phyloP scores from a whole-genome alignment of 1,139 yeast genomes.

The Candida frijolesensis region DNA sequence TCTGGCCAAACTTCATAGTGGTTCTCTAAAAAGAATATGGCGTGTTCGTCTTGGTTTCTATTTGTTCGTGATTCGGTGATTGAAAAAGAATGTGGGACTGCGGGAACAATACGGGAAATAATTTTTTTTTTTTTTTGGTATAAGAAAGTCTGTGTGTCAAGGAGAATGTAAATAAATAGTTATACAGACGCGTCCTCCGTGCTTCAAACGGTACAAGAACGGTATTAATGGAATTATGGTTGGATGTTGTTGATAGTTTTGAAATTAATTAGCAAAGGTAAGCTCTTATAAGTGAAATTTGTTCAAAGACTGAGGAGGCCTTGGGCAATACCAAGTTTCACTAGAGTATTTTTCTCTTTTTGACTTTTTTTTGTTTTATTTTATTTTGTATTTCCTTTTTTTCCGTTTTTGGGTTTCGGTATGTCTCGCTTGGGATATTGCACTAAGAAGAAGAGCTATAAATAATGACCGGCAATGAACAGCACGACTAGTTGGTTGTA shows the following conservation, averaged over 20 bases:
- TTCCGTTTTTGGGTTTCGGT: not conserved
- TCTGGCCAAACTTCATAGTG: slow-evolving; percentile 35
- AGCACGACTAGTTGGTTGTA: not conserved
- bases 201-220: no score
- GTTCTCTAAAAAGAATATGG: no score
- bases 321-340: not conserved
- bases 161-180: not conserved
- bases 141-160: not conserved
- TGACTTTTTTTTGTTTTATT: not conserved
- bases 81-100: not conserved
- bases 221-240: no score
- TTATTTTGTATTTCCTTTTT: not conserved
- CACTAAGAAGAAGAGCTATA: not conserved
- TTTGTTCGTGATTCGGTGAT: not conserved
- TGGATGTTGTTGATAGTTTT: no score
- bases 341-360: not conserved
- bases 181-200: no score
- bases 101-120: not conserved
- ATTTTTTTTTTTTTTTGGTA: not conserved
- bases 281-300: not conserved
- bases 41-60: not conserved
- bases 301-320: not conserved
- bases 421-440: not conserved
- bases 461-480: no score
- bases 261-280: not conserved